Evolutionary conservation across 2,329 filamentous ascomycete species (phyloP).

Genomic region (Ramularia endophylla): DNA sequence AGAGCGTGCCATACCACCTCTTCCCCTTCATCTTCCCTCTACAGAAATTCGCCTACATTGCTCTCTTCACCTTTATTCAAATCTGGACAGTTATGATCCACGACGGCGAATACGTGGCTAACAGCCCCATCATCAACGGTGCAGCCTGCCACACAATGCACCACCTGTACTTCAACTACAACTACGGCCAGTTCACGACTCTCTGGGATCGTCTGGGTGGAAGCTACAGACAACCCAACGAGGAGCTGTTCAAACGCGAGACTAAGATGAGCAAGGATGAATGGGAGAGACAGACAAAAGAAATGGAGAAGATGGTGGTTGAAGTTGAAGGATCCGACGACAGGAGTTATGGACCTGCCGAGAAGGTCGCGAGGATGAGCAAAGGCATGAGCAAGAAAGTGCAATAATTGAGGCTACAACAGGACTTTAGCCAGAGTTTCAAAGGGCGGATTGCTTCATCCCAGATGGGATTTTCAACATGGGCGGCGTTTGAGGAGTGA

Average conservation of each 20-base stretch:
- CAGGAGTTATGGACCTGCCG: constrained; percentile 35
- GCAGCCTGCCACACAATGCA: constrained; percentile 92
- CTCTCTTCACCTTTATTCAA: constrained; percentile 86
- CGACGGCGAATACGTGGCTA: constrained; percentile 88
- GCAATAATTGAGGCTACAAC: constrained; percentile 23
- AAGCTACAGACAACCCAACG: constrained; percentile 80
- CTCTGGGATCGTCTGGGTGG: constrained; percentile 84
- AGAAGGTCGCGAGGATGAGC: constrained; percentile 20
- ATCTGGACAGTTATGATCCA: constrained; percentile 96
- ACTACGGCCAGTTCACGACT: constrained; percentile 93
- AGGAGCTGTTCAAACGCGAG: constrained; percentile 76
- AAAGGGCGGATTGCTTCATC: too few relatives aligned
- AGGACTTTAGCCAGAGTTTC: too few relatives aligned
- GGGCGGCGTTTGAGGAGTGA: too few relatives aligned
- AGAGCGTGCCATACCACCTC: constrained; percentile 86
- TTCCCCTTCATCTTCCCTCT: constrained; percentile 91
- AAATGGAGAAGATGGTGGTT: constrained; percentile 70
- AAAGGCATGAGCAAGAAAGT: constrained; percentile 34
- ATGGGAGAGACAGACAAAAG: constrained; percentile 70
- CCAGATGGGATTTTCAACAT: too few relatives aligned
- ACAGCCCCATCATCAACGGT: constrained; percentile 88
- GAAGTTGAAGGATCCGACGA: constrained; percentile 60
- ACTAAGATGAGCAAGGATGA: constrained; percentile 76
- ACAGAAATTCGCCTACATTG: constrained; percentile 82
- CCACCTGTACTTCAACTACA: constrained; percentile 82